Conservation (phyloP, 202 grass and related monocot genomes). For the Zoysia matrella region DNA sequence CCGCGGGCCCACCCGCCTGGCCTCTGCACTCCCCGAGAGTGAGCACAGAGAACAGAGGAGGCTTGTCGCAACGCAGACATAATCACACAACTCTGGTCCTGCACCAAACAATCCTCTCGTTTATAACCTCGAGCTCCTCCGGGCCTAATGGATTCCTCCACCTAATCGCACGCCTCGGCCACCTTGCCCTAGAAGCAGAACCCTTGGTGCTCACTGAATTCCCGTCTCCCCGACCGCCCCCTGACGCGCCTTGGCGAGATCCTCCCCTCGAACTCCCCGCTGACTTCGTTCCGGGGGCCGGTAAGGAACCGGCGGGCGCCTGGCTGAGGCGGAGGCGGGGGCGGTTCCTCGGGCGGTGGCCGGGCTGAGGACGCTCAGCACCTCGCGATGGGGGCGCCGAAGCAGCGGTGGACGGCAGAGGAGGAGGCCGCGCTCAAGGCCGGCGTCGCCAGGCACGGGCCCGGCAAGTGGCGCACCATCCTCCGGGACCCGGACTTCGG, state of each 20-base stretch:
- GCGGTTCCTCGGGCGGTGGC: too few relatives aligned
- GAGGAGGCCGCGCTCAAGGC: conserved; percentile 33
- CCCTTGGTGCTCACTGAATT: conserved; percentile 14
- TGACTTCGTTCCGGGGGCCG: background rate
- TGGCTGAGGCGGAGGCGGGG: too few relatives aligned
- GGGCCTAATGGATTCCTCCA: conserved; percentile 29
- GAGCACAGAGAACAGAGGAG: background rate
- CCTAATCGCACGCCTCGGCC: conserved; percentile 38
- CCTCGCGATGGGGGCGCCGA: conserved; percentile 68
- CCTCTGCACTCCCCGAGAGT: too few relatives aligned
- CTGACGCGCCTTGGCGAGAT: conserved; percentile 28
- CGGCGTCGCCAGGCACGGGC: conserved; percentile 86
- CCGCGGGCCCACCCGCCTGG: conserved; percentile 4
- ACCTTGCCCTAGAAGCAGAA: conserved; percentile 44
- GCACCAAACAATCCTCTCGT: conserved; percentile 29
- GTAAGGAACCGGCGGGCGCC: too few relatives aligned
- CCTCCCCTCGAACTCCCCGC: background rate
- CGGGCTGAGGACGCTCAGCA: too few relatives aligned
- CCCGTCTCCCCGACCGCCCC: conserved; percentile 1
- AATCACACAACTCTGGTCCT: too few relatives aligned
- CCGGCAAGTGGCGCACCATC: conserved; percentile 96
- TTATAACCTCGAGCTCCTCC: conserved; percentile 30
- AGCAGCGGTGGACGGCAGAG: conserved; percentile 92
- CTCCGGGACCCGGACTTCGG: conserved; percentile 89
- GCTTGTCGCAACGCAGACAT: background rate